A percentile compares a stretch with the other conserved stretches of the same genome.
Conservation (phyloP, 2,329 filamentous ascomycete species). For the Pseudohalonectria lignicola region DNA sequence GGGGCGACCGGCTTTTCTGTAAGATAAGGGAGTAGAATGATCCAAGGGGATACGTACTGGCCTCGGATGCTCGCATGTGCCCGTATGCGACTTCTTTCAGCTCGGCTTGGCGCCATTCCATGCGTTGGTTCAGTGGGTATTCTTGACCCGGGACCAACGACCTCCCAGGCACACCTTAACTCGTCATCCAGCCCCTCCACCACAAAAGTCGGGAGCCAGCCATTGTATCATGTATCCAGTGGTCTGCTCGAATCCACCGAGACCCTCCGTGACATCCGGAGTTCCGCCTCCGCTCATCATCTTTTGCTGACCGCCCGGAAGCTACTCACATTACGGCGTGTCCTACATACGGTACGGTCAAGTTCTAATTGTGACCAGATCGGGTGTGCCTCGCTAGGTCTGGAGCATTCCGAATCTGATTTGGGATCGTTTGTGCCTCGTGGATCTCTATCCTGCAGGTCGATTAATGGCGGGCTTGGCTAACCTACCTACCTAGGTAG, state of each 20-base stretch:
- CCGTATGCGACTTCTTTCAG: not conserved
- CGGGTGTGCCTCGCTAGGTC: no score
- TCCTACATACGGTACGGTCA: no score
- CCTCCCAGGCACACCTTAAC: not conserved
- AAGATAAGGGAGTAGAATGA: no score
- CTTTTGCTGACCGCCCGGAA: not conserved
- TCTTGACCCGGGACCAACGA: not conserved
- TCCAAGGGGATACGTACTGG: no score
- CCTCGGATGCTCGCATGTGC: no score
- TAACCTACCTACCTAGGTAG: no score
- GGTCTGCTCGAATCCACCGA: not conserved
- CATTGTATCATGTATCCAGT: not conserved
- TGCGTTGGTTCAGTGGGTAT: not conserved
- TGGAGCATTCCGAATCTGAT: no score
- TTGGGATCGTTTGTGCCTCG: no score
- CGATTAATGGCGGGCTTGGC: not conserved
- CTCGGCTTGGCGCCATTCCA: not conserved
- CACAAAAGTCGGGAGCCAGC: no score
- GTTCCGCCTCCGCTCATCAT: not conserved
- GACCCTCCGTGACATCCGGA: not conserved
- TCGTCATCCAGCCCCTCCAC: no score
- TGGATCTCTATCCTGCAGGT: not conserved
- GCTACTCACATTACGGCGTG: no score
- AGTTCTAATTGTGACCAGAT: not conserved
- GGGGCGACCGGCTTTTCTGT: no score